These are phyloP conservation scores for Leptographium flavum DNA, from an alignment of 2,329 filamentous ascomycete species.

Conservation along the genomic window DNA sequence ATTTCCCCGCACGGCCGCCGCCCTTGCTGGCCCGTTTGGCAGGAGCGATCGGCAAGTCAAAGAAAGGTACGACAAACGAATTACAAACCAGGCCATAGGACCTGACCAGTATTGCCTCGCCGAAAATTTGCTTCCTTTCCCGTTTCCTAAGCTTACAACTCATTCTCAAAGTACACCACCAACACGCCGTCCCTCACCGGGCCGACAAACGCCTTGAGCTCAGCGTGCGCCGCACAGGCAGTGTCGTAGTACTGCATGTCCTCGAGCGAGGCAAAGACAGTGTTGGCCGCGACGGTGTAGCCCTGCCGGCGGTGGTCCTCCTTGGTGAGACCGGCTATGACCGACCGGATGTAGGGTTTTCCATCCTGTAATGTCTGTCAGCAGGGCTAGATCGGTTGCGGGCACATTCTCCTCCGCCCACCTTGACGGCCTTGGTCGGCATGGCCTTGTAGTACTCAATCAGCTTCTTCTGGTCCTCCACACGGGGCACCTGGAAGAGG, in stretches of 20 bases:
- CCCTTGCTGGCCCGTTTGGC: not conserved
- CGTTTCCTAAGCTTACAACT: not conserved
- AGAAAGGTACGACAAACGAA: too few relatives aligned
- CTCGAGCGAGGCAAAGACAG: conserved; percentile 47
- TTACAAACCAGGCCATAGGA: too few relatives aligned
- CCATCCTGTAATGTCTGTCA: conserved; percentile 31
- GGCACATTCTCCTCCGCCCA: too few relatives aligned
- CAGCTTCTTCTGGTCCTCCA: not conserved
- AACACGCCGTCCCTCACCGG: conserved; percentile 18
- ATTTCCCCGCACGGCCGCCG: not conserved
- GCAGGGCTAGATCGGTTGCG: too few relatives aligned
- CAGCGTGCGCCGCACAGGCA: conserved; percentile 27
- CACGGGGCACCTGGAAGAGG: not conserved
- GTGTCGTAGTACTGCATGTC: conserved; percentile 60
- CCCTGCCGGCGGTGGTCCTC: conserved; percentile 49
- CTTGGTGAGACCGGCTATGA: conserved; percentile 30
- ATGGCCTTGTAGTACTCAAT: not conserved
- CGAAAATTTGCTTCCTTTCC: too few relatives aligned
- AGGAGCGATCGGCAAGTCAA: too few relatives aligned
- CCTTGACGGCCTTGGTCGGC: not conserved
- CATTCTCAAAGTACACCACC: conserved; percentile 7
- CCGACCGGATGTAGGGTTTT: conserved; percentile 52
- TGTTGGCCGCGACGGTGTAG: conserved; percentile 49
- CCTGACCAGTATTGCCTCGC: too few relatives aligned
- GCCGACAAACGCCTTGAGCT: conserved; percentile 23